Evolutionary conservation across 225 moss, liverwort and hornwort species (phyloP).

Genomic region (Thuidium tamariscinum): DNA sequence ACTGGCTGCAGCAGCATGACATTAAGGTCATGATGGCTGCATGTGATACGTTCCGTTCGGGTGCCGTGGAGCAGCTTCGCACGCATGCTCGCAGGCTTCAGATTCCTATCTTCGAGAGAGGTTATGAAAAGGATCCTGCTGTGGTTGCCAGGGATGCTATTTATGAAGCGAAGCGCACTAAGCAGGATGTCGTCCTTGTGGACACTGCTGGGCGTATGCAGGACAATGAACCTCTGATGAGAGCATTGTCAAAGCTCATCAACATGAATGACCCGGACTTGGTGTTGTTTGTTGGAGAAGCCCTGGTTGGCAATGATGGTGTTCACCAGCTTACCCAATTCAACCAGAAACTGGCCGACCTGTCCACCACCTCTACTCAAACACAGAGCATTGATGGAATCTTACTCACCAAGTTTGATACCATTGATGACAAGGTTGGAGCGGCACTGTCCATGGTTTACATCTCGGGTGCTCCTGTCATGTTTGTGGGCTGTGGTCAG

Average conservation of each 20-base stretch:
- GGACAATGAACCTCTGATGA: constrained; percentile 99
- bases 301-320: constrained; percentile 95
- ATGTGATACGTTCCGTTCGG: constrained; percentile 97
- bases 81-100: constrained; percentile 95
- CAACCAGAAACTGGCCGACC: constrained; percentile 93
- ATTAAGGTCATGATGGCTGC: constrained; percentile 99
- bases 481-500: constrained; percentile 97
- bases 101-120: constrained; percentile 87
- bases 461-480: constrained; percentile 89
- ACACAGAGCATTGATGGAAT: constrained; percentile 89
- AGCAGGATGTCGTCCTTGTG: constrained; percentile 95
- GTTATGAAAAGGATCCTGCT: constrained; percentile 99
- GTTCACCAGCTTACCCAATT: constrained; percentile 97
- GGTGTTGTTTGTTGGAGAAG: constrained; percentile 97
- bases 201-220: constrained; percentile 99
- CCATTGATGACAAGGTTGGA: constrained; percentile 99
- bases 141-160: constrained; percentile 95
- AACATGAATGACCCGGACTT: constrained; percentile 90
- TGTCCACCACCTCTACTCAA: constrained; percentile 55
- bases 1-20: constrained; percentile 91
- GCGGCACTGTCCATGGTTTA: constrained; percentile 98
- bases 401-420: constrained; percentile 94
- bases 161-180: constrained; percentile 72
- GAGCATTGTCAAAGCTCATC: constrained; percentile 92
- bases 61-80: constrained; percentile 99